Base-by-base conservation (phyloP, 805 yeast genomes). In the Candida hispaniensis region DNA sequence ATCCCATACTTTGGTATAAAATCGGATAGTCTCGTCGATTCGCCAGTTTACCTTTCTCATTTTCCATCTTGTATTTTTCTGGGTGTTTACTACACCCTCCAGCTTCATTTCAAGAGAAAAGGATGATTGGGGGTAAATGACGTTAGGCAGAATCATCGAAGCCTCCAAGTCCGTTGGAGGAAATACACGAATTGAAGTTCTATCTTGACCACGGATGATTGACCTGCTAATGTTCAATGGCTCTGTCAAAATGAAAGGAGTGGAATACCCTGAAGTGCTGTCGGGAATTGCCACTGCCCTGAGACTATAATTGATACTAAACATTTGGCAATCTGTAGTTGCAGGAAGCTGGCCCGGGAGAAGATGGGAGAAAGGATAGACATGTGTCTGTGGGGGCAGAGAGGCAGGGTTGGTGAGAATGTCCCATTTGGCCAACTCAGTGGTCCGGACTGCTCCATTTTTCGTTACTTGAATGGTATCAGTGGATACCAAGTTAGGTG, bases 121-220 rank as follows among this genome's bases (percentile, higher is more conserved):
- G 1, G 77, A 66, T 0, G 94, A 78, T 52, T 80, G 77, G 8
- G 97, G 97, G 54, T 81, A 81, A 18, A 81, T 69, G 10, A 85
- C 94, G 44, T 79, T 79, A 2, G 98, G 98, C 32, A 91, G 61
- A 10, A 76, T 79, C 6, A 93, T 91, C 16, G 79, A 72, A 5
- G 94, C 93, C 3, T 83, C 76, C 21, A 91, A 76, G 26, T 79
- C 80, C 0, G 97, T 88, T 6, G 99, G 97, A 1, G 98, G 98
- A 56, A 91, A 91, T 1, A 91, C 81, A 42, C 99, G 69, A 22
- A 83, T 59, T 1, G 94, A 81, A 50, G 80, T 82, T 47, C 85
- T 67, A 52, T 86, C 95, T 2, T 81, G 80, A 5, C 91, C 88
- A 28, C 82, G 63, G 14, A 81, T 54, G 18, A 88, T 71, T 39